These are phyloP conservation scores for Cordyceps militaris DNA, from an alignment of 2,329 filamentous ascomycete species.

Conservation along the genomic window DNA sequence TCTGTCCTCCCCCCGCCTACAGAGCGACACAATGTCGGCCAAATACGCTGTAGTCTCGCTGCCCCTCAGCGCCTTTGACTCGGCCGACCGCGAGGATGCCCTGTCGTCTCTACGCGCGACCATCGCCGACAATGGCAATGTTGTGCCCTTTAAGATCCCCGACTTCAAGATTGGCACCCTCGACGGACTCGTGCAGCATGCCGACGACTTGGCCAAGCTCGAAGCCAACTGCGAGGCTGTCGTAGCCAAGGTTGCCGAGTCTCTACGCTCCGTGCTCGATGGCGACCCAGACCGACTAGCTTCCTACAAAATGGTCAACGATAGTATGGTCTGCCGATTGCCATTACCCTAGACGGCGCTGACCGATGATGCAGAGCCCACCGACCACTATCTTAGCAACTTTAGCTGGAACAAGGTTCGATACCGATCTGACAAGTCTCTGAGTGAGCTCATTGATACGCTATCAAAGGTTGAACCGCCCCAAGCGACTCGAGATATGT, in stretches of 20 bases:
- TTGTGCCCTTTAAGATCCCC: conserved; percentile 73
- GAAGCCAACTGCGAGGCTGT: conserved; percentile 72
- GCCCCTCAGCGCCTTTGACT: conserved; percentile 78
- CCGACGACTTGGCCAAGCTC: conserved; percentile 88
- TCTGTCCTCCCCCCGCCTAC: background rate
- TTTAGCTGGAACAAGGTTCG: conserved; percentile 98
- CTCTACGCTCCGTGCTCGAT: conserved; percentile 73
- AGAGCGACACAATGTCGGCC: conserved; percentile 34
- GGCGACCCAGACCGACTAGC: conserved; percentile 76
- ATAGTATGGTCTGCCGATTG: conserved; percentile 55
- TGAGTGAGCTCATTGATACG: conserved; percentile 78
- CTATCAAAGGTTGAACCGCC: conserved; percentile 65
- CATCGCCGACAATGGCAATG: conserved; percentile 68
- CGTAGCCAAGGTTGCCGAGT: conserved; percentile 82
- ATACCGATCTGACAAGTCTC: conserved; percentile 85
- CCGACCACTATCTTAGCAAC: conserved; percentile 80
- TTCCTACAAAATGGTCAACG: conserved; percentile 88
- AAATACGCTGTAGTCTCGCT: conserved; percentile 88
- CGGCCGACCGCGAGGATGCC: conserved; percentile 73
- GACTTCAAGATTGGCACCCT: conserved; percentile 97
- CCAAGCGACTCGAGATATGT: conserved; percentile 3
- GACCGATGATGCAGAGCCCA: conserved; percentile 61
- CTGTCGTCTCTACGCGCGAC: conserved; percentile 67
- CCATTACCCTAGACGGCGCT: conserved; percentile 14
- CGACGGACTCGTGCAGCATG: conserved; percentile 90